Evolutionary conservation across 75 land plant species (phyloP), one percentile per base, ranked within the genome.

Genomic region (Selaginella tamariscina): DNA sequence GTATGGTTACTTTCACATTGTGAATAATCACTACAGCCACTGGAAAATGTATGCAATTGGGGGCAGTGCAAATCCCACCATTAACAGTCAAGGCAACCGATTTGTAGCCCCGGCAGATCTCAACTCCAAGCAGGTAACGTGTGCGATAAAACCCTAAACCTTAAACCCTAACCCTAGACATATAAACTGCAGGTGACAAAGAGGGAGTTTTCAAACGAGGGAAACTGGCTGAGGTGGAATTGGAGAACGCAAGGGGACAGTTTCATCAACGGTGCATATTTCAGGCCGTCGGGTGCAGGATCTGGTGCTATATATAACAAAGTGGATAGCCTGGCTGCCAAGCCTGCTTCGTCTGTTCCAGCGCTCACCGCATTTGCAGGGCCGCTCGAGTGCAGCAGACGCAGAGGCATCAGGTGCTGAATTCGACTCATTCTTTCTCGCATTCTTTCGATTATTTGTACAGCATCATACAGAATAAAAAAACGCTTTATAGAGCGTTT

Each of bases 71-170:
- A 39, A 39, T 15, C 49, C 49, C 11, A 39, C 49, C 11, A 39
- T 39, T 15, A 39, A 39, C 49, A 39, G 49, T 15, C 49, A 39
- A 15, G 49, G 49, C 49, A 39, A 39, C 49, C 5, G 49, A 39
- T 39, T 39, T 15, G 49, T 39, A 15, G 49, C 49, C 11, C 49
- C 49, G 15, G 49, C 49, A 5, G 49, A 39, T 15, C 11, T 39
- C 5, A 39, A 39, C 49, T 39, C 49, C 49, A 39, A 39, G 49
- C 49, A 39, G 49, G 49, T 39, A 39, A n/a, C n/a, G n/a, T n/a
- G n/a, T n/a, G n/a, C n/a, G n/a, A n/a, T 15, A 39, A 5, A 5
- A 39, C 49, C 49, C 49, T 5, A 39, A 39, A 39, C 49, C n/a
- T n/a, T n/a, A n/a, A n/a, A n/a, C n/a, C n/a, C n/a, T n/a, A n/a